Conservation (phyloP, 2,329 filamentous ascomycete species). For the Alternaria dauci region DNA sequence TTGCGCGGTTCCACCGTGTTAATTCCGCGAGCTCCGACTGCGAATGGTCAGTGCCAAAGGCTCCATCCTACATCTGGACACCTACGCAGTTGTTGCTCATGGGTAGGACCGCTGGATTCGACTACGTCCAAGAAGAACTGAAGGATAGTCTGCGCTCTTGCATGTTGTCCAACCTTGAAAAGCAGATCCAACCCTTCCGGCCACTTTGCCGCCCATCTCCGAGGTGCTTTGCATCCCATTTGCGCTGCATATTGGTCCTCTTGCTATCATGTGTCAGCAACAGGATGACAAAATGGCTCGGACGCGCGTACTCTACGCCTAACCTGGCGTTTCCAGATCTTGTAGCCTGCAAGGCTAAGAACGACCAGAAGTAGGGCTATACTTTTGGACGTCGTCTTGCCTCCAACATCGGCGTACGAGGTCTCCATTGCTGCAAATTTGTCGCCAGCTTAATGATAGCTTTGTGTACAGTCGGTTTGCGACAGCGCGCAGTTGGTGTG, state of each 20-base stretch:
- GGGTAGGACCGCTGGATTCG: conserved; percentile 35
- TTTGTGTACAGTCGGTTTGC: too few species aligned
- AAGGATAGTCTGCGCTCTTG: conserved; percentile 16
- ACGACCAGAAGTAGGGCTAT: background rate
- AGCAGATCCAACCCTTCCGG: conserved; percentile 23
- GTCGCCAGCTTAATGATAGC: too few species aligned
- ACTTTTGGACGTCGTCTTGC: background rate
- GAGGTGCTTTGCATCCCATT: conserved; percentile 12
- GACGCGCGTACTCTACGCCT: background rate
- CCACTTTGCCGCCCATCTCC: conserved; percentile 18
- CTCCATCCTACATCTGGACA: background rate
- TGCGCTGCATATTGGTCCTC: conserved; percentile 9
- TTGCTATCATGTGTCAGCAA: background rate
- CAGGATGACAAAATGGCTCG: too few species aligned
- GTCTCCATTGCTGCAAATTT: too few species aligned
- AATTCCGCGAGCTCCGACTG: conserved; percentile 17
- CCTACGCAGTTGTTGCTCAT: conserved; percentile 17
- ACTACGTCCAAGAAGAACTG: conserved; percentile 43
- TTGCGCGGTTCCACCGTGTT: conserved; percentile 28
- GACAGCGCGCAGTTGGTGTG: too few species aligned
- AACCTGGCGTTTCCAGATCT: background rate
- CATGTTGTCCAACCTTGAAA: conserved; percentile 18
- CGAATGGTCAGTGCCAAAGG: background rate
- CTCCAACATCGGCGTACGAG: background rate
- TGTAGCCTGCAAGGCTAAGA: background rate